A percentile compares a stretch with the other conserved stretches of the same genome.
These are phyloP conservation scores for Marasmius fiardii DNA, from an alignment of 1,284 basidiomycete species.

Conservation along the genomic window DNA sequence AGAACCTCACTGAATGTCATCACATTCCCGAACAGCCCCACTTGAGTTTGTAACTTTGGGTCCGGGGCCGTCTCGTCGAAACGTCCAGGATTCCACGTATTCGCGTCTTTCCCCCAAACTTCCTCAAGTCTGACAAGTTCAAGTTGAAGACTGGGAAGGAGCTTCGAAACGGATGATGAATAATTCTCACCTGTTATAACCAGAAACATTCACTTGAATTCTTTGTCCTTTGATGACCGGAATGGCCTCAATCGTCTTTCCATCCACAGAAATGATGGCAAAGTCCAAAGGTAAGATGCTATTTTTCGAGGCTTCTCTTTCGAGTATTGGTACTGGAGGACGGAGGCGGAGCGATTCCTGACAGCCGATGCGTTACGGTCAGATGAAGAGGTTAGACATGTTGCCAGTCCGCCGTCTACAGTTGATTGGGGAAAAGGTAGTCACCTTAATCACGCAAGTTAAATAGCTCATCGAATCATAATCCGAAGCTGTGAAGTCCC, in stretches of 20 bases:
- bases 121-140: neutral
- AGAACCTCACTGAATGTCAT: neutral
- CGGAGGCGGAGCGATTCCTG: slow-evolving; percentile 22
- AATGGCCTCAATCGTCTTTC: slow-evolving; percentile 16
- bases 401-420: too few relatives aligned
- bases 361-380: too few relatives aligned
- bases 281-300: slow-evolving; percentile 19
- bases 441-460: too few relatives aligned
- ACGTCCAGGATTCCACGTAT: slow-evolving; percentile 12
- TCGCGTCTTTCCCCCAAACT: slow-evolving; percentile 14
- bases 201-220: slow-evolving; percentile 11
- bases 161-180: neutral
- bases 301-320: slow-evolving; percentile 18
- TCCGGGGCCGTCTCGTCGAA: slow-evolving; percentile 1
- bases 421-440: too few relatives aligned
- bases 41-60: slow-evolving; percentile 4
- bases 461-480: too few relatives aligned
- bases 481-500: too few relatives aligned
- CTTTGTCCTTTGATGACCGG: slow-evolving; percentile 20
- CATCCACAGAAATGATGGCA: slow-evolving; percentile 16
- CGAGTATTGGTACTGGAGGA: slow-evolving; percentile 17
- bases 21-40: slow-evolving; percentile 1
- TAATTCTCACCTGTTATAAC: slow-evolving; percentile 9
- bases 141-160: neutral
- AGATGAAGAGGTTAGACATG: too few relatives aligned